Conservation (phyloP, 441 rosid genomes). For the Populus hybrid region DNA sequence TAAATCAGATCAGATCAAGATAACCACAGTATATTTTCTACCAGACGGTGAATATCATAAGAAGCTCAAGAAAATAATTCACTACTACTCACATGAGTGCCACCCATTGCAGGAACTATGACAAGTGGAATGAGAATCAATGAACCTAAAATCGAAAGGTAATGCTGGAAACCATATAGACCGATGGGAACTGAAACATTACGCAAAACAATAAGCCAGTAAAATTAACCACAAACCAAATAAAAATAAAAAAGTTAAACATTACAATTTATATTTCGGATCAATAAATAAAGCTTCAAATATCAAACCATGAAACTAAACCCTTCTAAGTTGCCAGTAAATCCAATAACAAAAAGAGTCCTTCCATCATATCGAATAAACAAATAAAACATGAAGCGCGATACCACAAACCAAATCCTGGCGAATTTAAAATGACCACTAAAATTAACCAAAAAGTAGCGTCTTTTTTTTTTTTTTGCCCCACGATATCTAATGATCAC, state of each 20-base stretch:
- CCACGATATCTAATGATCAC: not conserved
- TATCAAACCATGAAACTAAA: not conserved
- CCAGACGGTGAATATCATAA: not conserved
- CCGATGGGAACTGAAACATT: constrained; percentile 80
- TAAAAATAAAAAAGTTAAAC: no score
- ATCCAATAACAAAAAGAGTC: not conserved
- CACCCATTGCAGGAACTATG: constrained; percentile 99
- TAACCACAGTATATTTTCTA: not conserved
- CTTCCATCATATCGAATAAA: not conserved
- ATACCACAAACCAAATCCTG: not conserved
- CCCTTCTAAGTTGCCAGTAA: not conserved
- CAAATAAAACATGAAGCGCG: not conserved
- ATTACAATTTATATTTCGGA: not conserved
- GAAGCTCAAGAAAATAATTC: constrained; percentile 6
- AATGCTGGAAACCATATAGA: constrained; percentile 92
- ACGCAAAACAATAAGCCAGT: constrained; percentile 13
- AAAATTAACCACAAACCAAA: not conserved
- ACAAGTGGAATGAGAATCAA: constrained; percentile 84
- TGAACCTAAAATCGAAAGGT: constrained; percentile 86
- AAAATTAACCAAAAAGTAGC: not conserved
- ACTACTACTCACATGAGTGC: constrained; percentile 67
- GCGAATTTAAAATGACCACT: not conserved
- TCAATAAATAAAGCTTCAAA: not conserved
- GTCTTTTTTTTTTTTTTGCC: not conserved
- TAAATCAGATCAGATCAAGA: constrained; percentile 39